Percentiles rank a stretch among this genome's conserved stretches.
phyloP scores from a whole-genome alignment of 2,329 filamentous ascomycete species.

The Neopestalotiopsis clavispora region DNA sequence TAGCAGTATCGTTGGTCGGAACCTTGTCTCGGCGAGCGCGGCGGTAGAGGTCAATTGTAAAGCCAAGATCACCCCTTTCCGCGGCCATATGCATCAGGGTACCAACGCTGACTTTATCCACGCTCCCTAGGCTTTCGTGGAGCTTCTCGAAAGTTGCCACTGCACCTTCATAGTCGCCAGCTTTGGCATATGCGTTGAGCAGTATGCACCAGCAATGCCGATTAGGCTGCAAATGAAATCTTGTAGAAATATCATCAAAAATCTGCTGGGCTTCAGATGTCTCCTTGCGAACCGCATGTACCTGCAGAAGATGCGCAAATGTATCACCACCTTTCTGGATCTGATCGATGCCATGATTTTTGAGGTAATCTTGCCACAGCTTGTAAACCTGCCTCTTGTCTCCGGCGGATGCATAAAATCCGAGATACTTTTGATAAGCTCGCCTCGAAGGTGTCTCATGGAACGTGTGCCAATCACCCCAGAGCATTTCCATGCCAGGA shows the following conservation, averaged over 20 bases:
- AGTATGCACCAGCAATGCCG: conserved; percentile 76
- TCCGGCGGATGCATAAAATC: conserved; percentile 52
- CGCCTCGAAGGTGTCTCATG: conserved; percentile 45
- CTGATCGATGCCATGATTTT: conserved; percentile 37
- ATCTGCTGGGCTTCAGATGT: conserved; percentile 60
- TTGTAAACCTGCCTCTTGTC: conserved; percentile 50
- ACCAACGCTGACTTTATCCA: conserved; percentile 70
- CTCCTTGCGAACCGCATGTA: conserved; percentile 73
- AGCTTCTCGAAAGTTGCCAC: conserved; percentile 68
- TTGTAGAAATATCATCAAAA: conserved; percentile 64
- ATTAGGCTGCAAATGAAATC: conserved; percentile 63
- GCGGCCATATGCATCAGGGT: conserved; percentile 77
- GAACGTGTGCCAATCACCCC: conserved; percentile 52
- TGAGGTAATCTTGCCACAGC: conserved; percentile 50
- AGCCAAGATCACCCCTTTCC: conserved; percentile 73
- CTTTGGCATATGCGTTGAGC: conserved; percentile 71
- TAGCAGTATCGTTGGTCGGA: conserved; percentile 52
- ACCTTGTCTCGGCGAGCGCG: conserved; percentile 62
- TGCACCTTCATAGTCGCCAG: conserved; percentile 70
- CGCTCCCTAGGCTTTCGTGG: conserved; percentile 46
- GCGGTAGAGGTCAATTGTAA: conserved; percentile 68
- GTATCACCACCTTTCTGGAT: conserved; percentile 40
- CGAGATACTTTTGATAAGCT: conserved; percentile 54
- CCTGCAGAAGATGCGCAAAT: conserved; percentile 68
- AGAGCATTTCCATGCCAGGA: conserved; percentile 50